phyloP scores from a whole-genome alignment of 169 alveolate species.

The Perkinsus olseni region DNA sequence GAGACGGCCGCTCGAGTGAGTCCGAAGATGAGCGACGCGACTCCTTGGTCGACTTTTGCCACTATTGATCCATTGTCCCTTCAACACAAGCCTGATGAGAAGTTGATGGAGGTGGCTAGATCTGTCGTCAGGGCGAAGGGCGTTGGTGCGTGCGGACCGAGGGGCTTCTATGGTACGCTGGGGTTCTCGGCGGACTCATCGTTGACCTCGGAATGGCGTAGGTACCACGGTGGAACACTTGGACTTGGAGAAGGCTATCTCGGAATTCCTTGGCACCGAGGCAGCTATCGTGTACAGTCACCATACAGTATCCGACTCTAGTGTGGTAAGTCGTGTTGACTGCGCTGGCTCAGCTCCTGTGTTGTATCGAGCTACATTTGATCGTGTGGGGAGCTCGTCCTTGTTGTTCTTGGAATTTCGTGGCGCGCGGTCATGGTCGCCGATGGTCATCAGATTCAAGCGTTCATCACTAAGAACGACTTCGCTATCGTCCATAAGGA shows the following conservation, averaged over 20 bases:
- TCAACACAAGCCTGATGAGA: not conserved
- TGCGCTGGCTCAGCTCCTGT: no score
- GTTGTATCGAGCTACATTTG: no score
- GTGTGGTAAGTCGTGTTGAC: not conserved
- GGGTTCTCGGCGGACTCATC: not conserved
- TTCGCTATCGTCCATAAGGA: not conserved
- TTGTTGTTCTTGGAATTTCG: no score
- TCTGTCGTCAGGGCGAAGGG: not conserved
- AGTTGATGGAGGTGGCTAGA: not conserved
- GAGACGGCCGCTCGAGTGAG: not conserved
- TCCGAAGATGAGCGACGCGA: not conserved
- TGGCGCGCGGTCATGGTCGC: no score
- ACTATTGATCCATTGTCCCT: not conserved
- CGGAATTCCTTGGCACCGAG: not conserved
- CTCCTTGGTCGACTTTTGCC: not conserved
- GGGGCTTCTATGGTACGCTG: constrained; percentile 13
- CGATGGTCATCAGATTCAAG: not conserved
- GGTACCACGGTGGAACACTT: constrained; percentile 14
- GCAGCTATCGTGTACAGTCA: not conserved
- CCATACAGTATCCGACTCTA: not conserved
- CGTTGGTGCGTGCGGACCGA: constrained; percentile 8
- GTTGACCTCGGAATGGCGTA: not conserved
- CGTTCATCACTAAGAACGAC: not conserved
- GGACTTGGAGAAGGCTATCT: not conserved
- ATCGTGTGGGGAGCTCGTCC: no score